These are phyloP conservation scores for Monilinia polystroma DNA, from an alignment of 2,329 filamentous ascomycete species.

Conservation along the genomic window DNA sequence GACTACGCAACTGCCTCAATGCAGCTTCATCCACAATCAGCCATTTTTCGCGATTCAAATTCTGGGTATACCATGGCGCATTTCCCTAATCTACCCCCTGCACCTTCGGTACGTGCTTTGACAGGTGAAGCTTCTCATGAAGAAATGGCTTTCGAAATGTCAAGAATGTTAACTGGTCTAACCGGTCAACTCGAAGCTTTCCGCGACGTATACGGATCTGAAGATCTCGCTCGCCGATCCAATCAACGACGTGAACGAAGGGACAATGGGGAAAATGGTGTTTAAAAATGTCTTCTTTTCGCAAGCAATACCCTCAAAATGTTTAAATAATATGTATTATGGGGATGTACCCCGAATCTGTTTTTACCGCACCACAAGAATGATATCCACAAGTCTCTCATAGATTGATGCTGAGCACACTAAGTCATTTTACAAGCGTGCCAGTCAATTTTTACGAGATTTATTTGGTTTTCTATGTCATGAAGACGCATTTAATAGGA, in stretches of 20 bases:
- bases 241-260: slow-evolving; percentile 19
- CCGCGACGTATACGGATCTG: slow-evolving; percentile 32
- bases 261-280: slow-evolving; percentile 19
- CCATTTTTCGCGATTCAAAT: neutral
- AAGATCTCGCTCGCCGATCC: slow-evolving; percentile 22
- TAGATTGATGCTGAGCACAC: neutral
- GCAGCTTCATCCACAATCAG: slow-evolving; percentile 28
- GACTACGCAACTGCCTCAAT: slow-evolving; percentile 26
- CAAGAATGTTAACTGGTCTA: slow-evolving; percentile 31
- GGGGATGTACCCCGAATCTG: neutral
- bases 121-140: slow-evolving; percentile 32
- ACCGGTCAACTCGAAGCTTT: slow-evolving; percentile 35
- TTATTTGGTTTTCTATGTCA: neutral
- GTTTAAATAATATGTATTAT: slow-evolving; percentile 5
- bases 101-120: slow-evolving; percentile 34
- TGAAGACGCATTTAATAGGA: neutral
- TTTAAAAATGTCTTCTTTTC: neutral
- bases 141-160: slow-evolving; percentile 36
- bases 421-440: neutral
- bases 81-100: slow-evolving; percentile 32
- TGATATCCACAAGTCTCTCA: neutral
- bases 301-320: neutral
- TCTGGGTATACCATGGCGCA: slow-evolving; percentile 27
- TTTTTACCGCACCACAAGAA: neutral
- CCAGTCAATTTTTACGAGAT: neutral